Base-by-base conservation (phyloP, 306 rosid genomes). In the Pueraria montana region DNA sequence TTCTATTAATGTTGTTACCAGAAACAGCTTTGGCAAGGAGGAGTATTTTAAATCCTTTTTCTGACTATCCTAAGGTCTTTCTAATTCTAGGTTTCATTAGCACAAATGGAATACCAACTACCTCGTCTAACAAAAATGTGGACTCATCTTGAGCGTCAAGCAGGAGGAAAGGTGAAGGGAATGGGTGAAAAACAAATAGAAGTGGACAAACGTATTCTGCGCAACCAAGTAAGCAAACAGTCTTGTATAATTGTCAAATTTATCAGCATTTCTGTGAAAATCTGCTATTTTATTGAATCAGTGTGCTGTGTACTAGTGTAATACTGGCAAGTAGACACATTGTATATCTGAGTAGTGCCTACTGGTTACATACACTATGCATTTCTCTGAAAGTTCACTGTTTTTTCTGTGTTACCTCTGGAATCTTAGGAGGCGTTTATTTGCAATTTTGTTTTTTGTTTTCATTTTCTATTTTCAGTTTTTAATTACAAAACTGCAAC, bases 171-270 rank as follows among this genome's bases (percentile, higher is more conserved):
- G 88, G 99, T 94, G 87, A 96, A 96, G 91, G 97, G 99, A 30
- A 96, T 94, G 99, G 99, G 99, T 82, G 99, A 96, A 89, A 96
- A 96, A 72, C 97, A 96, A 81, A 96, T 92, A 89, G 99, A 96
- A 89, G 98, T 91, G 84, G 99, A 96, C 86, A 94, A 96, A 62
- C 99, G 98, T 84, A 96, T 96, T 86, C 82, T 94, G 85, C 94
- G 98, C 38, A 84, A 92, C 87, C 97, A 96, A 88, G 99, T 96
- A 90, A 90, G 95, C 68, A 40, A 43, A 61, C 58, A 62, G 62
- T 27, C 30, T 62, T 18, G 11, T 73, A 58, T 36, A 48, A 76
- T 46, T 36, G 32, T 68, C 61, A 55, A 62, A 77, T 72, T 84
- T 72, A 20, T 74, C 50, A 8, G 43, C 55, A 43, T 71, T 67